Evolutionary conservation across 2,329 filamentous ascomycete species (phyloP), one percentile per base, ranked within the genome.

Genomic region (Tolypocladium cylindrosporum): DNA sequence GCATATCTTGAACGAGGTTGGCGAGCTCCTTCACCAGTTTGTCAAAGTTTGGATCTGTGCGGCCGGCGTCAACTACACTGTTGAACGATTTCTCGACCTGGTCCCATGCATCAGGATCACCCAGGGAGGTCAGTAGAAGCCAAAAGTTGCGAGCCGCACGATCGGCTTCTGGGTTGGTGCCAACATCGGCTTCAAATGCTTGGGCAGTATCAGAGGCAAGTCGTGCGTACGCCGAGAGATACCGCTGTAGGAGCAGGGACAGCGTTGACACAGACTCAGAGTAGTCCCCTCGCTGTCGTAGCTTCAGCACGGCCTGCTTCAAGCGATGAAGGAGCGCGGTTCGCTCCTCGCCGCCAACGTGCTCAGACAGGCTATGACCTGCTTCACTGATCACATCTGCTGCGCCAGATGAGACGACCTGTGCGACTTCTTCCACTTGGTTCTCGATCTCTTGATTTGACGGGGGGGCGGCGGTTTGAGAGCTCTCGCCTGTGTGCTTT

Each of bases 181-280:
- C 77, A 0, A 93, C 75, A 61, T 92, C 89, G 45, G 88, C 82
- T 61, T 89, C 82, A 0, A 87, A 82, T 1, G 83, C 82, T 31
- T 84, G 78, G 2, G 86, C 77, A 0, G 90, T 81, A 54, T 90
- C 83, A 57, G 87, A 82, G 0, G 86, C 81, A 0, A 86, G 87
- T 41, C 85, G 84, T 0, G 90, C 90, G 69, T 97, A 97, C 11
- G 86, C 78, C 61, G 84, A 76, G 11, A 89, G 87, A 70, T 96
- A 96, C 48, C 87, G 84, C 67, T 91, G 84, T 58, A 97, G 79
- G 7, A 97, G 78, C 9, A 86, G 73, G 0, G 89, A 84, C 39
- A 97, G 72, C 0, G 86, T 91, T 1, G 89, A 91, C 0, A 96
- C 91, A 0, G 92, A 96, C 54, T 92, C 86, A 0, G 88, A 85